Base-by-base conservation (phyloP, 2,329 filamentous ascomycete genomes). In the Acarospora socialis region DNA sequence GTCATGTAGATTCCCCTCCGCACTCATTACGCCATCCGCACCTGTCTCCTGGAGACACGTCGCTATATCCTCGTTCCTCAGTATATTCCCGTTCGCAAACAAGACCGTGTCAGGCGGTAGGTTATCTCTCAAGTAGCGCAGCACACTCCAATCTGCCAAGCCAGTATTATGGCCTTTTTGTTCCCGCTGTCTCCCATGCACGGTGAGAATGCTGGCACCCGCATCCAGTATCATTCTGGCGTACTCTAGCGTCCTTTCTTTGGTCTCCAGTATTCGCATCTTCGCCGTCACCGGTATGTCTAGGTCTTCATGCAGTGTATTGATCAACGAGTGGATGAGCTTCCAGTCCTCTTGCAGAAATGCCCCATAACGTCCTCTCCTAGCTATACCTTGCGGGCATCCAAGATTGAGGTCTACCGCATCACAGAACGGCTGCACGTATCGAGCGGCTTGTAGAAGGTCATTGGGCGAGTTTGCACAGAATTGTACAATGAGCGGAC, bases 161-260 rank as follows among this genome's bases (percentile, higher is more conserved):
- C 90, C 90, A 0, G 90, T 98, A 48, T 92, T 70, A 51, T 98
- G 90, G 0, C 90, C 87, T 60, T 98, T 98, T 54, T 95, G 87
- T 48, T 95, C 84, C 41, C 90, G 66, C 41, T 73, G 69, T 21
- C 90, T 68, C 1, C 90, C 90, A 60, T 98, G 90, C 0, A 98
- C 81, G 0, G 90, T 90, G 39, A 98, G 66, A 34, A 95, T 86
- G 46, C 82, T 94, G 3, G 90, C 90, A 8, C 90, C 90, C 0
- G 90, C 86, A 3, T 66, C 70, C 5, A 98, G 57, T 1, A 95
- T 80, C 56, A 82, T 92, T 47, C 75, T 73, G 8, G 90, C 90
- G 54, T 98, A 98, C 26, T 75, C 77, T 41, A 98, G 59, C 0
- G 86, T 94, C 51, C 77, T 74, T 58, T 94, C 86, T 40, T 68